Percentiles rank a stretch among this genome's conserved stretches.
Conservation (phyloP, 2,329 filamentous ascomycete species). For the Colletotrichum incanum region DNA sequence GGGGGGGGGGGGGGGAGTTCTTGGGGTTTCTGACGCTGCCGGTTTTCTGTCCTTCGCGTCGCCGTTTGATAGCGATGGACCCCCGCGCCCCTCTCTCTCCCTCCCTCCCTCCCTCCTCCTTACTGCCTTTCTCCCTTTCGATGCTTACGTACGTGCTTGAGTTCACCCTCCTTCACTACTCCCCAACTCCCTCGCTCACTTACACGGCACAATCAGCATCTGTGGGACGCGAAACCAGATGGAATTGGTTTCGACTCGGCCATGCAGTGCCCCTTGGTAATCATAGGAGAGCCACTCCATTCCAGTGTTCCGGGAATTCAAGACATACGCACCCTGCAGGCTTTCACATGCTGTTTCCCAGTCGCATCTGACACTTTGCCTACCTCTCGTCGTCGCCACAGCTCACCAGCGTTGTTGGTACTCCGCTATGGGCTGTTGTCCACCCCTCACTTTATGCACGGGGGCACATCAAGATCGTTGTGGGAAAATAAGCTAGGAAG, state of each 20-base stretch:
- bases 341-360: slow-evolving; percentile 37
- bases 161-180: not conserved
- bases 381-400: not conserved
- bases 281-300: slow-evolving; percentile 26
- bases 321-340: slow-evolving; percentile 26
- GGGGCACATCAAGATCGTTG: slow-evolving; percentile 5
- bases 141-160: not conserved
- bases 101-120: not conserved
- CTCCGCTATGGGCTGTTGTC: slow-evolving; percentile 1
- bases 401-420: not conserved
- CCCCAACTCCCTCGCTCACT: not conserved
- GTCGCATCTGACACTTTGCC: not conserved
- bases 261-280: slow-evolving; percentile 4
- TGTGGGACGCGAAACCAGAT: not conserved
- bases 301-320: slow-evolving; percentile 29
- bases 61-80: slow-evolving; percentile 27
- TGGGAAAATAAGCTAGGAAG: not conserved
- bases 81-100: not conserved
- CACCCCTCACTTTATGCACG: not conserved
- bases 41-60: slow-evolving; percentile 27
- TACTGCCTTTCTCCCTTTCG: not conserved
- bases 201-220: not conserved
- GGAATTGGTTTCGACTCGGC: not conserved
- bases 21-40: slow-evolving; percentile 32
- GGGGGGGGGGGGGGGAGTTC: slow-evolving; percentile 22